These are phyloP conservation scores for Nephelium lappaceum DNA, from an alignment of 345 rosid species.

Conservation along the genomic window DNA sequence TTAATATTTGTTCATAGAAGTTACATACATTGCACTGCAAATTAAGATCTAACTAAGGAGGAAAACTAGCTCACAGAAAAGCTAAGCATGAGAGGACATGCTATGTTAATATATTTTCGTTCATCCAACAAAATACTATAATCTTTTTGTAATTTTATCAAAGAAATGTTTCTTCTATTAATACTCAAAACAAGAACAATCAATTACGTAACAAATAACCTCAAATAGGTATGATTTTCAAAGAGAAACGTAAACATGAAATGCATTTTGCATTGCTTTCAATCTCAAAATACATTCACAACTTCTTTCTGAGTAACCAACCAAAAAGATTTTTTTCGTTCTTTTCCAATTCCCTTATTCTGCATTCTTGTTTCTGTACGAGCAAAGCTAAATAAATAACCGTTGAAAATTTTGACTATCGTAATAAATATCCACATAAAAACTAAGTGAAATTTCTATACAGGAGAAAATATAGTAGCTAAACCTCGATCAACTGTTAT, in stretches of 20 bases:
- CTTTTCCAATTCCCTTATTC: conserved; percentile 21
- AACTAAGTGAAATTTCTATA: conserved; percentile 12
- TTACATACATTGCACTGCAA: neutral
- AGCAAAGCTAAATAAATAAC: neutral
- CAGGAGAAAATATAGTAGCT: conserved; percentile 80
- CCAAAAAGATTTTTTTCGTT: neutral
- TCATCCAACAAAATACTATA: too few relatives aligned
- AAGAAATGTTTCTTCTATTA: too few relatives aligned
- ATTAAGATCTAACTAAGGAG: neutral
- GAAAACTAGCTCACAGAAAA: too few relatives aligned
- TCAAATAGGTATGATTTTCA: neutral
- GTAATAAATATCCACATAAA: neutral
- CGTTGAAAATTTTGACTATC: neutral
- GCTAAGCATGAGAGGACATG: too few relatives aligned
- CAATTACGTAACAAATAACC: neutral
- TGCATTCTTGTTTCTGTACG: neutral
- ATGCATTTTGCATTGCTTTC: neutral
- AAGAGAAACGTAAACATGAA: neutral
- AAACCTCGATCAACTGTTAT: conserved; percentile 86
- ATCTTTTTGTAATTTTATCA: too few relatives aligned
- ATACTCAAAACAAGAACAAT: neutral
- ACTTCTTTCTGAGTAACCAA: neutral
- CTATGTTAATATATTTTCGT: too few relatives aligned
- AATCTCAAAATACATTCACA: neutral
- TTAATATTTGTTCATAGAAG: too few relatives aligned